Base-by-base conservation (phyloP, 23 red algal genomes). In the Pyropia yezoensis region DNA sequence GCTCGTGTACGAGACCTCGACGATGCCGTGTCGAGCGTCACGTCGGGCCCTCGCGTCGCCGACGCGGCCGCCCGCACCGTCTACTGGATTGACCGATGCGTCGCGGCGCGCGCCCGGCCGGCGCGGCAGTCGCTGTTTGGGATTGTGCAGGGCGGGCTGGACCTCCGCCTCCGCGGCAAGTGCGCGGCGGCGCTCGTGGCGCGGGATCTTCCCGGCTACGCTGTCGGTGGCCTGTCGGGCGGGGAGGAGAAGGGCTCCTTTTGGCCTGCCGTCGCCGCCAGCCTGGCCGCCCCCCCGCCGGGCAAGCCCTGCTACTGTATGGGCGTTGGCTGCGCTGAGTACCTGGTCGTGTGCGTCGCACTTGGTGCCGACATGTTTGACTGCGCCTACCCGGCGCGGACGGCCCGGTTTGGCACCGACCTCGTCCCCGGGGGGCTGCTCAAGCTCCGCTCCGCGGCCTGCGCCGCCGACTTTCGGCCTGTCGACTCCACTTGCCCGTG, bases 331-430 rank as follows among this genome's bases (percentile, higher is more conserved):
- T 98, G 91, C 65, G 80, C 94, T 0, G 80, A 66, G 39, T 85
- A 98, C 55, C 71, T 98, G 27, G 75, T 98, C 22, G 94, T 98
- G 4, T 98, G 94, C 61, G 94, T 98, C 34, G 85, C 94, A 20
- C 60, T 96, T 8, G 94, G 94, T 32, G 94, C 74, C 0, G 94
- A 98, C 55, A 90, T 98, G 94, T 98, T 98, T 82, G 94, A 98
- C 59, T 98, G 94, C 65, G 94, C 91, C 1, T 98, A 98, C 45
- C 94, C 94, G 23, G 85, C 94, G 17, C 71, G 94, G 18, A 98
- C 94, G 0, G 94, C 94, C 33, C 74, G 94, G 13, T 98, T 98
- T 65, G 94, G 94, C 14, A 98, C 84, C 19, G 94, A 85, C 11
- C 77, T 98, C 25, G 85, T 90, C 22, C 66, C 74, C 9, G 64